These are phyloP conservation scores for Cryptococcus depauperatus DNA, from an alignment of 1,284 basidiomycete species.

Conservation along the genomic window DNA sequence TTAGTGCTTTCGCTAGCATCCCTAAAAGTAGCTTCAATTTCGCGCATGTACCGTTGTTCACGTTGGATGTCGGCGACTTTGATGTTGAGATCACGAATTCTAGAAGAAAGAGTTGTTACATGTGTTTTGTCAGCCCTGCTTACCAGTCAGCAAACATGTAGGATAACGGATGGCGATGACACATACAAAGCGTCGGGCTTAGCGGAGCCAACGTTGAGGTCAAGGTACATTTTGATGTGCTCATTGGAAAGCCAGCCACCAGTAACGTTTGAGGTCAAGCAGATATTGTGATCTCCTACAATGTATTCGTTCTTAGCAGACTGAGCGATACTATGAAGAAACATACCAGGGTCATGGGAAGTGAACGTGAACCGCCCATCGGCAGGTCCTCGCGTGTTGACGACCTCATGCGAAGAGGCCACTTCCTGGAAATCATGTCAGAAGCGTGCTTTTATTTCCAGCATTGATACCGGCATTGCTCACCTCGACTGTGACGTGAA, in stretches of 20 bases:
- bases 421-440: constrained; percentile 39
- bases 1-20: constrained; percentile 85
- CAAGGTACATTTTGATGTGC: constrained; percentile 90
- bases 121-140: constrained; percentile 61
- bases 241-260: constrained; percentile 72
- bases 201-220: constrained; percentile 82
- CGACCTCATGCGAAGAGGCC: constrained; percentile 49
- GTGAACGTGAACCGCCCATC: constrained; percentile 96
- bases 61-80: constrained; percentile 86
- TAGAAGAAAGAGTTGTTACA: constrained; percentile 74
- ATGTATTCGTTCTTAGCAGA: background rate
- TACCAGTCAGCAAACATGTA: background rate
- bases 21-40: constrained; percentile 85
- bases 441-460: background rate
- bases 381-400: constrained; percentile 76
- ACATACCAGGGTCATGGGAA: constrained; percentile 66
- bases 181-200: constrained; percentile 66
- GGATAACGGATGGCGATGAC: background rate
- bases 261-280: constrained; percentile 79
- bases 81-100: constrained; percentile 83
- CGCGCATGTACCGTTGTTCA: constrained; percentile 97
- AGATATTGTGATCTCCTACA: constrained; percentile 87
- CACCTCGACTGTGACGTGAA: constrained; percentile 84
- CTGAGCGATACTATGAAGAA: background rate
- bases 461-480: constrained; percentile 25